Conservation (phyloP, 2,329 filamentous ascomycete species). For the Cordyceps javanica region DNA sequence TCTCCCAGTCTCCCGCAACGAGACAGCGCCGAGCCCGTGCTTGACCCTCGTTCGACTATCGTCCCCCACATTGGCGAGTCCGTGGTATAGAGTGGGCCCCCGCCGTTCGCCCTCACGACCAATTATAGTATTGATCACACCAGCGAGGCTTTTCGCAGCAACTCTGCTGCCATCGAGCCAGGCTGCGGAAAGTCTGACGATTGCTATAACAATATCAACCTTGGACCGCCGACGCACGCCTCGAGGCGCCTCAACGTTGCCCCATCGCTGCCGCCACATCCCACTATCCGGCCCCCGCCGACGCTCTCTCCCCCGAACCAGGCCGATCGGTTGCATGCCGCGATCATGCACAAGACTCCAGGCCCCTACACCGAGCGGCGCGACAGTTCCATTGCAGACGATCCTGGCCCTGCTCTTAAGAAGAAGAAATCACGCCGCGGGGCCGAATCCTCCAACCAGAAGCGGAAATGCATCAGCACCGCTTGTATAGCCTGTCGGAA, state of each 20-base stretch:
- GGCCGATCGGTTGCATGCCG: conserved; percentile 8
- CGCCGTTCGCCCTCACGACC: not conserved
- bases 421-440: conserved; percentile 48
- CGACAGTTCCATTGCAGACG: not conserved
- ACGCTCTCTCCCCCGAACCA: not conserved
- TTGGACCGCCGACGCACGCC: not conserved
- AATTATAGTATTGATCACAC: not conserved
- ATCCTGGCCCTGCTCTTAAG: conserved; percentile 15
- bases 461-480: conserved; percentile 76
- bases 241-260: not conserved
- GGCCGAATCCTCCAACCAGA: conserved; percentile 45
- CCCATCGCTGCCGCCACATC: not conserved
- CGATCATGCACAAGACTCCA: conserved; percentile 5
- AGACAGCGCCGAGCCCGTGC: not conserved
- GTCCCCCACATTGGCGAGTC: not conserved
- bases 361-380: not conserved
- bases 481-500: conserved; percentile 75
- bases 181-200: not conserved
- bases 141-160: not conserved
- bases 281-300: not conserved
- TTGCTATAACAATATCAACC: not conserved
- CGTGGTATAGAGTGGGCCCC: not conserved
- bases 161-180: not conserved
- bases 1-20: not conserved
- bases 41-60: not conserved